phyloP scores from a whole-genome alignment of 1,284 basidiomycete genomes.

The Austroboletus rostrupii region DNA sequence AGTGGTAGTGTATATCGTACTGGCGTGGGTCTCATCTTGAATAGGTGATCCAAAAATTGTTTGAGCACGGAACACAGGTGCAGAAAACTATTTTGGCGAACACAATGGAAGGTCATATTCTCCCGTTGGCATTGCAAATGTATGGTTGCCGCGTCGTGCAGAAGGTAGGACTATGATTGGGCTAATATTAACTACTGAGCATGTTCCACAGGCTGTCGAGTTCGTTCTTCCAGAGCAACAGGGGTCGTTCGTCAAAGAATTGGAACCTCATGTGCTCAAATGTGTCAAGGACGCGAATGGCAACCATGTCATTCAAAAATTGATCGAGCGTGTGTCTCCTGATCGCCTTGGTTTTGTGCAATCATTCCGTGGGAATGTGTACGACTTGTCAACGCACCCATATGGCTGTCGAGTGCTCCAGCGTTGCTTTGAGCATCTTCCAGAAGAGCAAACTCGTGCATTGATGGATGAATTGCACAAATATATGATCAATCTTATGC shows the following conservation, averaged over 20 bases:
- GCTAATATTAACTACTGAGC: constrained; percentile 3
- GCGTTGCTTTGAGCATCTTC: constrained; percentile 85
- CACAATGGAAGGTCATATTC: constrained; percentile 78
- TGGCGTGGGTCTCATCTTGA: constrained; percentile 10
- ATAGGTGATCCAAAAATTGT: constrained; percentile 91
- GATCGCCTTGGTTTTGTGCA: constrained; percentile 76
- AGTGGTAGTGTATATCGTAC: constrained; percentile 21
- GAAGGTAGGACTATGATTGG: constrained; percentile 48
- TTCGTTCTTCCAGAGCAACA: constrained; percentile 78
- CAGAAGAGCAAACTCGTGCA: constrained; percentile 62
- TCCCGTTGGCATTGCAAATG: constrained; percentile 84
- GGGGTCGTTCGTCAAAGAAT: constrained; percentile 69
- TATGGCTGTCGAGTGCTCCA: constrained; percentile 97
- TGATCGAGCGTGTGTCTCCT: constrained; percentile 78
- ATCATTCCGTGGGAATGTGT: constrained; percentile 81
- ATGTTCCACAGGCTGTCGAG: constrained; percentile 70
- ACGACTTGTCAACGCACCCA: constrained; percentile 82
- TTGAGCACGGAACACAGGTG: constrained; percentile 80
- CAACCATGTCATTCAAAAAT: constrained; percentile 91
- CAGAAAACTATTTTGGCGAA: constrained; percentile 74
- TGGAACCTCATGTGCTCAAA: constrained; percentile 78
- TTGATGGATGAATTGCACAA: constrained; percentile 85
- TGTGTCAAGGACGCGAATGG: constrained; percentile 94
- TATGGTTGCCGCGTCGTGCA: constrained; percentile 95
- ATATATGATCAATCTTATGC: constrained; percentile 69